Evolutionary conservation across 2,329 filamentous ascomycete genomes (phyloP), one percentile per base, ranked within the genome.

Genomic region (Neonectria magnoliae): DNA sequence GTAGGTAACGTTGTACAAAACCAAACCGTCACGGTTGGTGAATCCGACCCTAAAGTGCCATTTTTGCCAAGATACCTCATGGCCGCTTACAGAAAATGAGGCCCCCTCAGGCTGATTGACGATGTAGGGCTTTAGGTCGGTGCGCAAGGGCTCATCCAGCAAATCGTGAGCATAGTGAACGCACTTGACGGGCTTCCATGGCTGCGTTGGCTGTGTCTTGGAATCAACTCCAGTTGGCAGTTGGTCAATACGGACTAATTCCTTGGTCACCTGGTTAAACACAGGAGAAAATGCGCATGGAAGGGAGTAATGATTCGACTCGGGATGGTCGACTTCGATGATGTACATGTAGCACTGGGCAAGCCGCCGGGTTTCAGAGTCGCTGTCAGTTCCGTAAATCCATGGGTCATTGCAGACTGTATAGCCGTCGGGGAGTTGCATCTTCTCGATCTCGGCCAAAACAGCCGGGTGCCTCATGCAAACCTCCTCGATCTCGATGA

Each of bases 31-130:
- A 4, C 88, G 81, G 57, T 84, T 82, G 78, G 89, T 90, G 79
- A 89, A 90, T n/a, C 85, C 85, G 11, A 91, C 87, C 52, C 88
- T 81, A 78, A 91, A 90, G 14, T 84, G 81, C 88, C 88, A 90
- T 58, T 77, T 77, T 62, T 77, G 75, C 76, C 76, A 78, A 22
- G 57, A 59, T 47, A 77, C 68, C 6, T 71, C 67, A n/a, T 71
- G 69, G 33, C 75, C 75, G 6, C 58, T 48, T 2, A 65, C 41
- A 3, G 22, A 41, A 33, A 65, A 65, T 1, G 63, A 65, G 16
- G 60, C 47, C 16, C 47, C 47, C 4, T 50, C 25, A 7, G 60
- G 60, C 54, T 63, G 60, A 2, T 33, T 50, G 18, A 63, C 56
- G 2, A 47, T 54, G 36, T 54, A 53, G n/a, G 60, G 60, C 60